Base-by-base conservation (phyloP, 1,139 yeast genomes). In the Nakaseomyces nivariensis region DNA sequence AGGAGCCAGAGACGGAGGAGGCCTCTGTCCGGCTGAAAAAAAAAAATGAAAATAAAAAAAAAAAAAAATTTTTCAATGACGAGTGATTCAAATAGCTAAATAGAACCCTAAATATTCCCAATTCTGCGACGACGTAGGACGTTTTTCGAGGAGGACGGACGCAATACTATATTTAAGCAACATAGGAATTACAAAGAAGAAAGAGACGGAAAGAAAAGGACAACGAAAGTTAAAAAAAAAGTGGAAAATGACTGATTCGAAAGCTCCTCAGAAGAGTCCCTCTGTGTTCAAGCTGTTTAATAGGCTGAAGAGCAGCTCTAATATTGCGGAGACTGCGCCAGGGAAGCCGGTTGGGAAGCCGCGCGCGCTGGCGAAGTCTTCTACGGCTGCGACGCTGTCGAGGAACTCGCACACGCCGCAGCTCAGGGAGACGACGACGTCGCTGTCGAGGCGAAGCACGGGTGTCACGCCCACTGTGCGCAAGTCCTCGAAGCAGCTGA, bases 401-500 rank as follows among this genome's bases (percentile, higher is more conserved):
- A 38, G 43, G n/a, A 27, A 13, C n/a, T 29, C 31, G 6, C 22
- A 38, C 8, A 13, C 31, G 24, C 32, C 22, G n/a, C 37, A 26
- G n/a, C 38, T 10, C 7, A 37, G 41, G 13, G 24, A 29, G n/a
- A 6, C 24, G 8, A 6, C 11, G 26, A 8, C 47, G 24, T 46
- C 42, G 5, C 26, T 50, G 25, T 43, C 49, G n/a, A 51, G 51
- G 13, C 49, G 43, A 38, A 38, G 43, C 17, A 38, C 43, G 7
- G 43, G 43, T 26, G 43, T 38, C 5, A 38, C 37, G 22, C 44
- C 52, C 45, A 45, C 50, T 29, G 26, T 52, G 27, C 48, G 54
- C 5, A 54, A 54, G 44, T 54, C 60, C 2, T 54, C 59, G 6
- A 50, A 56, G 6, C 54, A 59, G 5, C 48, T 60, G 27, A 54